phyloP scores from a whole-genome alignment of 345 rosid species.

The Clarkia xantiana region DNA sequence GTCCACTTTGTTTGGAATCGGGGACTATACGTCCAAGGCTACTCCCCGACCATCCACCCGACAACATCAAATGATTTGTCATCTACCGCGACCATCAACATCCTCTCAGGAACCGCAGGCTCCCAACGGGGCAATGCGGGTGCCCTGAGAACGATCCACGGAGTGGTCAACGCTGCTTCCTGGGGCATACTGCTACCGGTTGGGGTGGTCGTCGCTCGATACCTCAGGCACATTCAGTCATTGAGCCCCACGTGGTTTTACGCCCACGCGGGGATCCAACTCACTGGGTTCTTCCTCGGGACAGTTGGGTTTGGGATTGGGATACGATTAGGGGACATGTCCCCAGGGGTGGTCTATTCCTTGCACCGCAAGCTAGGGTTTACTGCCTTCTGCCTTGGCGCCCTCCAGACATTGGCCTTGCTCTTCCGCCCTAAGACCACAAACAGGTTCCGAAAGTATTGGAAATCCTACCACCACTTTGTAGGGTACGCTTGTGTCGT shows the following conservation, averaged over 20 bases:
- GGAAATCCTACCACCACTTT: constrained; percentile 97
- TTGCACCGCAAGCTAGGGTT: constrained; percentile 75
- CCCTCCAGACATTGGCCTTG: constrained; percentile 63
- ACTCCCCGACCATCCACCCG: constrained; percentile 94
- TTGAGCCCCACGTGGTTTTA: constrained; percentile 87
- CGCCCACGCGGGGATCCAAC: constrained; percentile 56
- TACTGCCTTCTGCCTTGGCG: constrained; percentile 42
- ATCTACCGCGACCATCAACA: constrained; percentile 57
- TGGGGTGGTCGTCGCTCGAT: constrained; percentile 60
- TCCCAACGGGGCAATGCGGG: constrained; percentile 14
- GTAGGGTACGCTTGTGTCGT: constrained; percentile 88
- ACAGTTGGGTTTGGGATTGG: constrained; percentile 65
- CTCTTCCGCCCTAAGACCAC: constrained; percentile 81
- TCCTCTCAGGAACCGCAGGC: constrained; percentile 44
- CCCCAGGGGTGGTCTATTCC: constrained; percentile 56
- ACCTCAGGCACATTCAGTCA: constrained; percentile 52
- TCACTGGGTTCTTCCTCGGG: constrained; percentile 44
- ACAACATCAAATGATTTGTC: constrained; percentile 73
- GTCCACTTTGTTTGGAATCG: constrained; percentile 88
- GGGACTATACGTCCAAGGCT: constrained; percentile 92
- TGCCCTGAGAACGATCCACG: constrained; percentile 42
- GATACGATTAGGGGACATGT: constrained; percentile 48
- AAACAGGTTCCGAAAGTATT: constrained; percentile 68
- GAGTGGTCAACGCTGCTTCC: constrained; percentile 43
- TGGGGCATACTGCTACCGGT: constrained; percentile 74